Evolutionary conservation across 495 filamentous ascomycete genomes (phyloP), one percentile per base, ranked within the genome.

Genomic region (Penicillium cinerascens): DNA sequence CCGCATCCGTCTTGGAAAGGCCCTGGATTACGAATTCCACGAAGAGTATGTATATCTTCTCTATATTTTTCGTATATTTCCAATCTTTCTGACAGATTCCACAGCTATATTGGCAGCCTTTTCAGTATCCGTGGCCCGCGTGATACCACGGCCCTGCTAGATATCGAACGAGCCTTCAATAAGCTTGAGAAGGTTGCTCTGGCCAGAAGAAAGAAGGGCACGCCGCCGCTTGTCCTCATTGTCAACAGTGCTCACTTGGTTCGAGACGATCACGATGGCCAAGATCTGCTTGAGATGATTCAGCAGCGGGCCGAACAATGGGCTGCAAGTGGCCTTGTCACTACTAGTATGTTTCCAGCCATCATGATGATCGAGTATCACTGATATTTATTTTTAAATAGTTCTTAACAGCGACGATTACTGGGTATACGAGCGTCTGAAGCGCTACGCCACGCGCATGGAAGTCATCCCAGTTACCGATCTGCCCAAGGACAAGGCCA

Each of bases 121-220:
- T 98, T 98, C 74, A 92, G 87, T 51, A 95, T 97, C 56, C 83
- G 89, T 26, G 93, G 93, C 0, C 93, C 95, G 0, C 82, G 93
- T 17, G 93, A 98, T 58, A 89, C 89, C 2, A 92, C 88, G 0
- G 89, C 93, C 4, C 67, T 98, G 16, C 75, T 98, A 13, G 93
- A 98, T 58, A 96, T 98, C 44, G 93, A 98, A 61, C 82, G 93
- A 15, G 93, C 93, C 1, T 85, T 98, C 69, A 98, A 98, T 77
- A 97, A 97, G 68, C 72, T 98, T 5, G 92, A 98, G 66, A 98
- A 98, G 70, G 88, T 97, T 8, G 93, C 93, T 0, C 63, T 97
- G 17, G 73, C 66, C 49, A 79, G 89, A 36, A 78, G 85, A n/a
- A 61, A 73, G 20, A 69, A 68, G 39, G 80, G 82, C 7, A 77